These are phyloP conservation scores for Yarrowia sp. DNA, from an alignment of 805 yeast species.

Conservation along the genomic window DNA sequence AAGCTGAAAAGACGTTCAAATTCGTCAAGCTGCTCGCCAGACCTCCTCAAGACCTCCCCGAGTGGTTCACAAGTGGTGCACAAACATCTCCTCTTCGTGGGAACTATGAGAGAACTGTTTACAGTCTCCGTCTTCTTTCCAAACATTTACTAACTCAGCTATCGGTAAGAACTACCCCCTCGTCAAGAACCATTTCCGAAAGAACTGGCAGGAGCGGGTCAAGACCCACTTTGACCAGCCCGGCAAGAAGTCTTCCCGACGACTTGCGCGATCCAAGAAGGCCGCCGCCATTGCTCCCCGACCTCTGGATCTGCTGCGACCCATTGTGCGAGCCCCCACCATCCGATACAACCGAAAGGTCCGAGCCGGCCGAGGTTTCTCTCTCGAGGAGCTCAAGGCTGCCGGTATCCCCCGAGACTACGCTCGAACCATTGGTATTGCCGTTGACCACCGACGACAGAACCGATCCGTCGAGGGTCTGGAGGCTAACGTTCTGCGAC, in stretches of 20 bases:
- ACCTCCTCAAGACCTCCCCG: too few species aligned
- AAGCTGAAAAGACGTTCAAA: too few species aligned
- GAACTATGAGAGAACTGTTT: too few species aligned
- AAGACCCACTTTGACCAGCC: constrained; percentile 99
- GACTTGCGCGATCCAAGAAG: constrained; percentile 90
- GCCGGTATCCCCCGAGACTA: constrained; percentile 91
- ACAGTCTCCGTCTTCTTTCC: too few species aligned
- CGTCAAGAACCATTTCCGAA: constrained; percentile 99
- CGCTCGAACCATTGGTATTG: constrained; percentile 98
- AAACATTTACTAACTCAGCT: constrained; percentile 67
- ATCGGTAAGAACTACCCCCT: constrained; percentile 98
- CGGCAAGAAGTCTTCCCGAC: constrained; percentile 98
- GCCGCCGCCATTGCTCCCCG: constrained; percentile 97
- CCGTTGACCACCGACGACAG: constrained; percentile 99
- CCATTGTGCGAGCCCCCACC: constrained; percentile 98
- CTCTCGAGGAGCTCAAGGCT: constrained; percentile 97
- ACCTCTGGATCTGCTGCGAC: constrained; percentile 96
- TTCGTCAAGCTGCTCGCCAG: too few species aligned
- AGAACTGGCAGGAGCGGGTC: constrained; percentile 99
- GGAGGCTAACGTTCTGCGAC: constrained; percentile 93
- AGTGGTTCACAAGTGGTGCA: too few species aligned
- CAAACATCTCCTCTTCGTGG: too few species aligned
- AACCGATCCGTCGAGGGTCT: constrained; percentile 97
- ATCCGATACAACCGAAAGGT: constrained; percentile 98
- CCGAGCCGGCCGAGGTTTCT: constrained; percentile 99